Base-by-base conservation (phyloP, 208 protist genomes). In the Leishmania lainsoni region DNA sequence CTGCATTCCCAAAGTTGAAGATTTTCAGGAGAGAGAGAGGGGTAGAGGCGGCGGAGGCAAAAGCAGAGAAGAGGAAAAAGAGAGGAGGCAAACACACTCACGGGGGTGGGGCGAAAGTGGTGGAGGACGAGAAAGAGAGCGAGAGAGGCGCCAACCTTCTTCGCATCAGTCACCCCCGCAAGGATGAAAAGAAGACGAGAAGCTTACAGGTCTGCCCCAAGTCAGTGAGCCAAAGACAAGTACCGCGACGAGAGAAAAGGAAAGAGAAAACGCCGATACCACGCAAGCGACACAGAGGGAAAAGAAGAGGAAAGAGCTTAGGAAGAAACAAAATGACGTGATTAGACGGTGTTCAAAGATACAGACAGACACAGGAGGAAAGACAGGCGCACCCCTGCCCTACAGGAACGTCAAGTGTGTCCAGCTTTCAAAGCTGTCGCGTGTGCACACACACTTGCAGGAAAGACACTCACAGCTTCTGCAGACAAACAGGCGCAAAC, bases 1-100 rank as follows among this genome's bases (percentile, higher is more conserved):
- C 73, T 86, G 82, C 82, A 86, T 86, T 54, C 5, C 10, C 12
- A 4, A 0, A 35, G 12, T 78, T 49, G 52, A 54, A 2, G 35
- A 52, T 78, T 29, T 3, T 63, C 32, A 29, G 49, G 56, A 5
- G n/a, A 63, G 77, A 82, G 65, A 26, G 45, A 45, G 45, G 61
- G 42, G 54, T 17, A 32, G 45, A 71, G 35, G 22, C 1, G 66
- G 10, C 16, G 35, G 35, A 29, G 66, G 22, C 42, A 45, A 45
- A 45, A 45, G 42, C 42, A 45, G 66, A 71, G 8, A 22, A 22
- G 1, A 65, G 83, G 42, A 76, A 71, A 71, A 77, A 77, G 35
- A 17, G 73, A 42, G 45, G 65, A 22, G 72, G 58, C 16, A 45
- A 45, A 4, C 42, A 45, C 42, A 45, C 42, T 45, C 42, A 45